Conservation (phyloP, 306 rosid genomes). For the Quercus variabilis region DNA sequence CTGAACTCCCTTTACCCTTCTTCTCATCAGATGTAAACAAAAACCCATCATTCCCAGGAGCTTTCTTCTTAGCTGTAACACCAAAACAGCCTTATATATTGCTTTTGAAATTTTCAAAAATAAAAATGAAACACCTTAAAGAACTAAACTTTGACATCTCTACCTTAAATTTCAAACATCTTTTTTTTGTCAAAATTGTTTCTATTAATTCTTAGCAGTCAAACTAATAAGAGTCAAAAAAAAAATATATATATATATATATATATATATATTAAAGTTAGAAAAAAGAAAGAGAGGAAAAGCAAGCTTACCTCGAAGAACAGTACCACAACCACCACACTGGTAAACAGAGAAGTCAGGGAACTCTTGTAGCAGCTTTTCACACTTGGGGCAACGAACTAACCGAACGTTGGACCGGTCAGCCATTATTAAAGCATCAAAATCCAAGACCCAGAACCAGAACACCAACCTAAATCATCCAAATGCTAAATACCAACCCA, state of each 20-base stretch:
- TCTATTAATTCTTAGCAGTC: slow-evolving; percentile 4
- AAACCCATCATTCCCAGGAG: background rate
- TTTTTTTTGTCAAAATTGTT: background rate
- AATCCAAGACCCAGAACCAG: slow-evolving; percentile 15
- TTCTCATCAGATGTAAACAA: slow-evolving; percentile 16
- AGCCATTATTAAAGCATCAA: slow-evolving; percentile 13
- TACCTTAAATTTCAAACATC: background rate
- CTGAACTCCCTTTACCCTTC: slow-evolving; percentile 9
- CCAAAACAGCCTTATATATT: slow-evolving; percentile 9
- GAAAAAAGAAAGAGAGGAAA: background rate
- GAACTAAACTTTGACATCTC: background rate
- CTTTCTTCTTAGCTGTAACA: slow-evolving; percentile 34
- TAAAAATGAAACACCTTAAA: background rate
- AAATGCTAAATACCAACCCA: background rate
- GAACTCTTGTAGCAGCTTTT: slow-evolving; percentile 25
- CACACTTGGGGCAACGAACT: slow-evolving; percentile 36
- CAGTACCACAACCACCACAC: slow-evolving; percentile 38
- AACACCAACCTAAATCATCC: slow-evolving; percentile 12
- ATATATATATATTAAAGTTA: background rate
- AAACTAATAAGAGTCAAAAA: slow-evolving; percentile 1
- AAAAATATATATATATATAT: background rate
- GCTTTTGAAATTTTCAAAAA: background rate
- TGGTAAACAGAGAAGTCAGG: slow-evolving; percentile 22
- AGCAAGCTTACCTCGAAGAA: slow-evolving; percentile 31
- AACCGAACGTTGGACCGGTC: slow-evolving; percentile 24